Conservation (phyloP, 345 rosid species). For the Bruguiera parviflora region DNA sequence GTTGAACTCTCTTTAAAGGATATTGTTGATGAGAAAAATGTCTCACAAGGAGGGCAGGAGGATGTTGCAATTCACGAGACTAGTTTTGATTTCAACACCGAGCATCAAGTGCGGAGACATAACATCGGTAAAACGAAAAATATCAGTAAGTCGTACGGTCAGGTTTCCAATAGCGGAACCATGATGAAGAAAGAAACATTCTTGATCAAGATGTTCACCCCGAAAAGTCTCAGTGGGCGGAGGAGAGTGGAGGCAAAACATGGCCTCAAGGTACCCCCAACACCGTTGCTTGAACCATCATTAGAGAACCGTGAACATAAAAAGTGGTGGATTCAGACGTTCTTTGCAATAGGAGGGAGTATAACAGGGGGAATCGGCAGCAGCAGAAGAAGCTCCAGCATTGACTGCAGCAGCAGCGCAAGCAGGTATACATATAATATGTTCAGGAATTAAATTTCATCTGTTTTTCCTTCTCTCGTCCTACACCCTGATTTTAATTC, state of each 20-base stretch:
- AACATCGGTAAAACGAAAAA: constrained; percentile 15
- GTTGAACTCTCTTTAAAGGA: constrained; percentile 59
- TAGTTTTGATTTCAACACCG: constrained; percentile 8
- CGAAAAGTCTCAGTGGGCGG: constrained; percentile 26
- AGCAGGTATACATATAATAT: constrained; percentile 31
- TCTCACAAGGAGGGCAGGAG: background rate
- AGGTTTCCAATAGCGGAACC: constrained; percentile 32
- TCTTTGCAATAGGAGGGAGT: constrained; percentile 9
- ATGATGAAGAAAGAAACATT: constrained; percentile 39
- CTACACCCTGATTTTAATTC: too few species aligned
- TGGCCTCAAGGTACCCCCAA: constrained; percentile 29
- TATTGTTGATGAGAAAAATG: constrained; percentile 38
- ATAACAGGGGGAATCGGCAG: constrained; percentile 9
- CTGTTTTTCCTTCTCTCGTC: too few species aligned
- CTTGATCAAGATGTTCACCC: constrained; percentile 50
- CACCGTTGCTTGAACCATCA: constrained; percentile 20
- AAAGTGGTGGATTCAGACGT: constrained; percentile 21
- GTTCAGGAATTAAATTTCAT: too few species aligned
- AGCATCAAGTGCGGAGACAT: constrained; percentile 14
- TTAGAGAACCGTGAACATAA: constrained; percentile 7
- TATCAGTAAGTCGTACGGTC: background rate
- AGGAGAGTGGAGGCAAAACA: constrained; percentile 19
- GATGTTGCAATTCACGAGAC: background rate
- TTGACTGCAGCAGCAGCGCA: constrained; percentile 15
- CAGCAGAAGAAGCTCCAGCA: constrained; percentile 5